Evolutionary conservation across 495 filamentous ascomycete genomes (phyloP), one percentile per base, ranked within the genome.

Genomic region (Xylaria cubensis): DNA sequence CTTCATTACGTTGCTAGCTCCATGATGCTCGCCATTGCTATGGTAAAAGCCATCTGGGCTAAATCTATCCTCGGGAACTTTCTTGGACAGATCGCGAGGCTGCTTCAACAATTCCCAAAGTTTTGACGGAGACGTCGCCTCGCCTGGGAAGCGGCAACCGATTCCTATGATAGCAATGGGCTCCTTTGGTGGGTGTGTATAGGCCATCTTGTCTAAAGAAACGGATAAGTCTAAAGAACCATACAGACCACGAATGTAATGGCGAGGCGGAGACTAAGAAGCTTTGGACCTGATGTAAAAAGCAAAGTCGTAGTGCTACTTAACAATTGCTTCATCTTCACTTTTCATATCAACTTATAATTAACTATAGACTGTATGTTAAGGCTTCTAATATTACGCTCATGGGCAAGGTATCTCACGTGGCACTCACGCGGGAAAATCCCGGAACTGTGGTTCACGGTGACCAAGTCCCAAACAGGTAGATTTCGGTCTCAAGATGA

Each of bases 81-180:
- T 56, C 29, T 15, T 26, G 12, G 3, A 32, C 26, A 56, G 53
- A 26, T 56, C 53, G 21, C 24, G 26, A 32, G 53, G 53, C 21
- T 32, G 24, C 24, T 56, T 56, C 26, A 56, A 56, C 12, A 56
- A 15, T 56, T 56, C 53, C 53, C 53, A 56, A 56, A 56, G 53
- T 32, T 24, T 21, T 0, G 48, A 51, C 1, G 48, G n/a, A 51
- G 48, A 51, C 6, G 48, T 51, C 48, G 48, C 48, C 19, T 51
- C 48, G 48, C 48, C 48, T 10, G n/a, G 48, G n/a, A 51, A 51
- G n/a, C 46, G 48, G n/a, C 48, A 51, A n/a, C 48, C 48, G 48
- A 51, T 21, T 21, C 48, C 48, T 24, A 51, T 51, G n/a, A 51
- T 51, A 3, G 48, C 48, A 51, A 51, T 51, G 9, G 19, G 48